phyloP scores from a whole-genome alignment of 2,329 filamentous ascomycete genomes.

The Aureobasidium sp. region DNA sequence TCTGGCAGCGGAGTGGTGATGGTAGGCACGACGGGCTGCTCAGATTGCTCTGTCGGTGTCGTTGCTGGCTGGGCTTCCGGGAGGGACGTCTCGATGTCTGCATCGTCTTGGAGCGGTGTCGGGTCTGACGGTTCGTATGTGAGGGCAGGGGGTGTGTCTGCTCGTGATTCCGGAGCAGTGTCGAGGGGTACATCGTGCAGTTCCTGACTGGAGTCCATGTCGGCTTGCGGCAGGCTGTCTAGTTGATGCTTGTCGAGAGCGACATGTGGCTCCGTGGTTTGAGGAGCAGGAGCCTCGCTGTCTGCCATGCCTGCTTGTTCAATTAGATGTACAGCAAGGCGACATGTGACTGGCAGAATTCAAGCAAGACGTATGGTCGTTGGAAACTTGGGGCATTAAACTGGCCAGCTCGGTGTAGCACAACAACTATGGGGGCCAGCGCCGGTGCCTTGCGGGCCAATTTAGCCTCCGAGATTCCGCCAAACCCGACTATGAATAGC shows the following conservation, averaged over 20 bases:
- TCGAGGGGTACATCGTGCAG: constrained; percentile 7
- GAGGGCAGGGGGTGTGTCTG: not conserved
- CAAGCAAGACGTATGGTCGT: not conserved
- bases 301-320: constrained; percentile 13
- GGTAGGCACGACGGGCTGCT: not conserved
- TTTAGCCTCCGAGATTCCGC: not conserved
- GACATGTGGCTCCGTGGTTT: not conserved
- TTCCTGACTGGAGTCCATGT: constrained; percentile 6
- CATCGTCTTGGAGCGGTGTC: not conserved
- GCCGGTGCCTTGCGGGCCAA: not conserved
- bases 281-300: constrained; percentile 13
- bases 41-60: not conserved
- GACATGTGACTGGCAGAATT: constrained; percentile 2
- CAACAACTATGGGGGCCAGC: not conserved
- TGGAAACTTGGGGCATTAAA: not conserved
- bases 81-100: not conserved
- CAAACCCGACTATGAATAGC: constrained; percentile 2
- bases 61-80: not conserved
- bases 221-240: not conserved
- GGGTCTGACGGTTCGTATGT: not conserved
- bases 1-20: not conserved
- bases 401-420: constrained; percentile 1
- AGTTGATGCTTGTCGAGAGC: not conserved
- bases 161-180: not conserved
- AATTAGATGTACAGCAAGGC: not conserved